Percentiles rank a stretch among this genome's conserved stretches.
Conservation (phyloP, 495 filamentous ascomycete species). For the Rhypophila decipiens region DNA sequence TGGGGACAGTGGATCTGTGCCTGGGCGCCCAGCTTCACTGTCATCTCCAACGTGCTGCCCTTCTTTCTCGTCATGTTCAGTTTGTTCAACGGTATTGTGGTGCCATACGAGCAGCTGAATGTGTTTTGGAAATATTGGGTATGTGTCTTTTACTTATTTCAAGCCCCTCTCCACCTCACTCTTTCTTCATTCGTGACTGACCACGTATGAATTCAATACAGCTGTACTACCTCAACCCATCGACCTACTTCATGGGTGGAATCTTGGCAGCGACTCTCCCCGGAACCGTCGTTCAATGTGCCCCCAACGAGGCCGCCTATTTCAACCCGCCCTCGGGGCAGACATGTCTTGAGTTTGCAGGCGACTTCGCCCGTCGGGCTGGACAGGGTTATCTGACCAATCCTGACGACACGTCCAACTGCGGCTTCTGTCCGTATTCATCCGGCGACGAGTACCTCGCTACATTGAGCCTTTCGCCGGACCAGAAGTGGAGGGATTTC, state of each 20-base stretch:
- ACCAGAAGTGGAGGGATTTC: slow-evolving; percentile 64
- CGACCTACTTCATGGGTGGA: slow-evolving; percentile 68
- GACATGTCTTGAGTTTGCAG: slow-evolving; percentile 57
- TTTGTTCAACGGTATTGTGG: slow-evolving; percentile 70
- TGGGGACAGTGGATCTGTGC: slow-evolving; percentile 86
- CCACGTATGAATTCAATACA: not conserved
- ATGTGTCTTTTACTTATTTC: not conserved
- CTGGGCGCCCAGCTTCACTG: slow-evolving; percentile 72
- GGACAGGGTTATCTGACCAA: slow-evolving; percentile 55
- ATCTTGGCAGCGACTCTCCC: slow-evolving; percentile 58
- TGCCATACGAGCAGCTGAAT: slow-evolving; percentile 52
- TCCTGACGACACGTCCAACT: slow-evolving; percentile 48
- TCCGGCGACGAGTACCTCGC: slow-evolving; percentile 61
- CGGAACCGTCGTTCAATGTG: slow-evolving; percentile 51
- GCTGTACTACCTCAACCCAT: slow-evolving; percentile 65
- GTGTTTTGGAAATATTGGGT: slow-evolving; percentile 73
- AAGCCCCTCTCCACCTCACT: too few species aligned
- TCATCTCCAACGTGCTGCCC: slow-evolving; percentile 66
- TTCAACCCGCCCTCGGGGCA: slow-evolving; percentile 59
- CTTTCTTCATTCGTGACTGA: not conserved
- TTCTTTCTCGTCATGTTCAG: slow-evolving; percentile 77
- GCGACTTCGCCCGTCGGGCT: slow-evolving; percentile 42
- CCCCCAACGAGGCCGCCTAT: slow-evolving; percentile 51
- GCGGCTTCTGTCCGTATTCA: slow-evolving; percentile 69
- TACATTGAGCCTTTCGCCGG: slow-evolving; percentile 57